These are phyloP conservation scores for Microbotryum silenes-acaulis DNA, from an alignment of 1,284 basidiomycete species.

Conservation along the genomic window DNA sequence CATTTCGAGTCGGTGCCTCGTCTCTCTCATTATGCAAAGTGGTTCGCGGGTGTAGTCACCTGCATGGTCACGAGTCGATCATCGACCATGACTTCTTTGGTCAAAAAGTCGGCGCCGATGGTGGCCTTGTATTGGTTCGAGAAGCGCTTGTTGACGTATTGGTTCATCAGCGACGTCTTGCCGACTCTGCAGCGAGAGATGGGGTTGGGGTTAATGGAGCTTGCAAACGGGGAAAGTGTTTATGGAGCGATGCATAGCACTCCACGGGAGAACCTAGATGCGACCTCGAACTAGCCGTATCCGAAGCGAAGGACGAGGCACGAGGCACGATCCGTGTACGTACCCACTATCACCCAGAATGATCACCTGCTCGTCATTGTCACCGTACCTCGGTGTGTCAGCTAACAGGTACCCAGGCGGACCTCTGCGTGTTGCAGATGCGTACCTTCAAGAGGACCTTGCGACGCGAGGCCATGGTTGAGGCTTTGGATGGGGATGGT, in stretches of 20 bases:
- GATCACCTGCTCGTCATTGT: slow-evolving; percentile 61
- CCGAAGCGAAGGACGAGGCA: slow-evolving; percentile 7
- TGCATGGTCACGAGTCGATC: slow-evolving; percentile 98
- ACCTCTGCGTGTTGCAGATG: too few relatives aligned
- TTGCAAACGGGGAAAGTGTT: background rate
- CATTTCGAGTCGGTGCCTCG: too few relatives aligned
- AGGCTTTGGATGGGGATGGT: too few relatives aligned
- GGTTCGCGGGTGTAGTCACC: slow-evolving; percentile 47
- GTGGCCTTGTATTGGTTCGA: slow-evolving; percentile 99
- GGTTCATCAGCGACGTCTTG: slow-evolving; percentile 99
- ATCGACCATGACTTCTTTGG: slow-evolving; percentile 98
- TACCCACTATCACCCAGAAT: slow-evolving; percentile 89
- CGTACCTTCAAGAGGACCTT: slow-evolving; percentile 87
- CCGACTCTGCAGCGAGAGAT: slow-evolving; percentile 63
- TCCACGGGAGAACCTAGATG: too few relatives aligned
- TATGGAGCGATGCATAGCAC: background rate
- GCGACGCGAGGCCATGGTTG: slow-evolving; percentile 50
- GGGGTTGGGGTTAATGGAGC: background rate
- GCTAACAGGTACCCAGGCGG: too few relatives aligned
- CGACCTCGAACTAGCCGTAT: background rate
- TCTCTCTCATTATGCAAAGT: background rate
- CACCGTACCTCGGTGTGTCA: too few relatives aligned
- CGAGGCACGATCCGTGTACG: slow-evolving; percentile 1
- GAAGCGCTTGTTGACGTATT: slow-evolving; percentile 99
- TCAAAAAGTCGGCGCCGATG: slow-evolving; percentile 54